Evolutionary conservation across 2,329 filamentous ascomycete species (phyloP).

Genomic region (Ophiocordyceps sinensis): DNA sequence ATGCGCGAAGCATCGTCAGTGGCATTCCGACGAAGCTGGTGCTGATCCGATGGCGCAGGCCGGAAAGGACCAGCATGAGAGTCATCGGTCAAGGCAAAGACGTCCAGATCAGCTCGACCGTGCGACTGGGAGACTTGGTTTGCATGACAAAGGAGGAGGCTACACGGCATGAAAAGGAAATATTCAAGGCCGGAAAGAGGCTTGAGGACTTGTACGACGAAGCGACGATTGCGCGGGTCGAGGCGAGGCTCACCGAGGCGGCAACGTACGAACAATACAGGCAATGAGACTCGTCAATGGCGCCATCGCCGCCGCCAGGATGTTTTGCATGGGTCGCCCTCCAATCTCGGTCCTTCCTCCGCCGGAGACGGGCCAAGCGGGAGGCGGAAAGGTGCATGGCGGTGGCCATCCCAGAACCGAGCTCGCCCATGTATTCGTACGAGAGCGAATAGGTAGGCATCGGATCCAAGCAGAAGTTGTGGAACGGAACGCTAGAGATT

Average conservation of each 20-base stretch:
- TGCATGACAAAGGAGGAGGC: slow-evolving; percentile 92
- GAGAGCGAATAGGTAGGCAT: no score
- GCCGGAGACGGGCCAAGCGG: no score
- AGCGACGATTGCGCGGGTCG: slow-evolving; percentile 52
- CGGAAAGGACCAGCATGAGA: slow-evolving; percentile 40
- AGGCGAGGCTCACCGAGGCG: slow-evolving; percentile 53
- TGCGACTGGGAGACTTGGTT: slow-evolving; percentile 60
- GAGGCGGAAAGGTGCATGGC: no score
- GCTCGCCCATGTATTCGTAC: no score
- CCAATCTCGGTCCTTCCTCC: not conserved
- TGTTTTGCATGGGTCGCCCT: no score
- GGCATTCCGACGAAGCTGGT: slow-evolving; percentile 67
- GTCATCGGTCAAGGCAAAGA: slow-evolving; percentile 48
- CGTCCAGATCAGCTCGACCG: slow-evolving; percentile 62
- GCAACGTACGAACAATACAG: slow-evolving; percentile 41
- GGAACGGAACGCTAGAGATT: no score
- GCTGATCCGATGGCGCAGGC: slow-evolving; percentile 67
- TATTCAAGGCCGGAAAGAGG: slow-evolving; percentile 54
- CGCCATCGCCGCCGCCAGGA: not conserved
- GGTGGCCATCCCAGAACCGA: no score
- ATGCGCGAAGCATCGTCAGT: slow-evolving; percentile 68
- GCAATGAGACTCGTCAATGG: slow-evolving; percentile 2
- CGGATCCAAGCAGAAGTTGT: no score
- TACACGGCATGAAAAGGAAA: slow-evolving; percentile 60
- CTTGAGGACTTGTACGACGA: slow-evolving; percentile 61